Evolutionary conservation across 306 rosid genomes (phyloP).

Genomic region (Cicer cuneatum): DNA sequence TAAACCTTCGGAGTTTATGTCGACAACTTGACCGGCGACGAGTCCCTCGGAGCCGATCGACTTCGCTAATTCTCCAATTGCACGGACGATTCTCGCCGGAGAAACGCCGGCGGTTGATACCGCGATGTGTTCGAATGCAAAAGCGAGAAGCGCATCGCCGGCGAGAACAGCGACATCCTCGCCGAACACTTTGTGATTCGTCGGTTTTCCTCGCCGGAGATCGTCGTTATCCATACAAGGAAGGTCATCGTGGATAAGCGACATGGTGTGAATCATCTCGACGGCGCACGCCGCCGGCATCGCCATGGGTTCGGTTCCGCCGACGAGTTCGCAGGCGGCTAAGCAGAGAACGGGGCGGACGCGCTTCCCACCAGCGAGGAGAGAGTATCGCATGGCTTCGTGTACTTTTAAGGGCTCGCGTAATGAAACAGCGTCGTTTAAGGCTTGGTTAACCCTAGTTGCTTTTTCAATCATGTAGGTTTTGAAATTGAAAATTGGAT

Average conservation of each 20-base stretch:
- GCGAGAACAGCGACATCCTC: slow-evolving; percentile 85
- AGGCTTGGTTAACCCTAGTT: slow-evolving; percentile 57
- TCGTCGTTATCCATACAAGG: slow-evolving; percentile 93
- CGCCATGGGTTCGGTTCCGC: slow-evolving; percentile 61
- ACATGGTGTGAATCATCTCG: slow-evolving; percentile 95
- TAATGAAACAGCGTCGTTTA: slow-evolving; percentile 62
- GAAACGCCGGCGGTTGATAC: slow-evolving; percentile 56
- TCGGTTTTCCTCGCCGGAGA: slow-evolving; percentile 86
- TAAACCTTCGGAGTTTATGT: slow-evolving; percentile 64
- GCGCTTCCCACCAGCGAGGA: slow-evolving; percentile 85
- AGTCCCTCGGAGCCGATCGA: slow-evolving; percentile 76
- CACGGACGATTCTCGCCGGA: slow-evolving; percentile 54
- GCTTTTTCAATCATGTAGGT: slow-evolving; percentile 61
- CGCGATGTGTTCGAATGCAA: slow-evolving; percentile 77
- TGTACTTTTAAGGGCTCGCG: slow-evolving; percentile 65
- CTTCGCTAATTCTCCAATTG: slow-evolving; percentile 66
- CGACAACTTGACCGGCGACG: slow-evolving; percentile 82
- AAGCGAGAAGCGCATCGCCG: slow-evolving; percentile 75
- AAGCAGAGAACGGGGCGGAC: slow-evolving; percentile 80
- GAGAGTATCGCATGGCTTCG: slow-evolving; percentile 85
- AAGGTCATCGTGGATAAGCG: slow-evolving; percentile 85
- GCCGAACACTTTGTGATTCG: slow-evolving; percentile 85
- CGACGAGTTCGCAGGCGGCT: slow-evolving; percentile 82
- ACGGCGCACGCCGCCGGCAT: slow-evolving; percentile 87
- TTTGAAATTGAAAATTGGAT: slow-evolving; percentile 62